Evolutionary conservation across 805 yeast genomes (phyloP), one percentile per base, ranked within the genome.

Genomic region (Candida maris): DNA sequence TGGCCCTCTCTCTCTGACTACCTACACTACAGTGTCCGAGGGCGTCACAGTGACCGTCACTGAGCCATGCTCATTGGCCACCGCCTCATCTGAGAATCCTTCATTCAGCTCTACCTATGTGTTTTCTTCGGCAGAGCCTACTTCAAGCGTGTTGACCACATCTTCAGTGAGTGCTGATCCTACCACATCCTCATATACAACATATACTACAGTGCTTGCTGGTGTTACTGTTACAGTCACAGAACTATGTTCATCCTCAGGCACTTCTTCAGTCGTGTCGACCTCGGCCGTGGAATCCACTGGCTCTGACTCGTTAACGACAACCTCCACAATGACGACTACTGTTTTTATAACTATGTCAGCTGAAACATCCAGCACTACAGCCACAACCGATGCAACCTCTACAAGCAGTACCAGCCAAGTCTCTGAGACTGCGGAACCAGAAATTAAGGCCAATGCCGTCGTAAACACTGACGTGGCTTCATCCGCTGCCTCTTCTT

Each of bases 201-300:
- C 46, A 19, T 45, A 46, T 33, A 27, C 45, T 16, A 42, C 51
- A 10, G 52, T 48, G 20, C 27, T 30, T 19, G 35, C 38, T 14
- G 51, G 47, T 28, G 50, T 42, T 30, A 48, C 51, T 14, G 44
- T 44, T 26, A 48, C 54, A 24, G 45, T 49, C 22, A 39, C 48
- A 8, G 45, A 44, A 30, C 35, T 35, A 17, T 42, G 49, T 30
- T 37, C 53, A 19, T 13, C 14, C 21, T 20, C 27, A 17, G 13
- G 6, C 5, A 20, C 34, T 18, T 16, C 37, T 7, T 29, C 45
- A 9, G 35, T 8, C 13, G 35, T 48, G 13, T 38, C 44, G 25
- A 38, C 44, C 3, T 45, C 52, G 5, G 38, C 44, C 3, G 43
- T 32, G 32, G 38, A 37, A 30, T 46, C 52, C 10, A 39, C 37